phyloP scores from a whole-genome alignment of 768 basidiomycete genomes.

The Boletellus sp. region DNA sequence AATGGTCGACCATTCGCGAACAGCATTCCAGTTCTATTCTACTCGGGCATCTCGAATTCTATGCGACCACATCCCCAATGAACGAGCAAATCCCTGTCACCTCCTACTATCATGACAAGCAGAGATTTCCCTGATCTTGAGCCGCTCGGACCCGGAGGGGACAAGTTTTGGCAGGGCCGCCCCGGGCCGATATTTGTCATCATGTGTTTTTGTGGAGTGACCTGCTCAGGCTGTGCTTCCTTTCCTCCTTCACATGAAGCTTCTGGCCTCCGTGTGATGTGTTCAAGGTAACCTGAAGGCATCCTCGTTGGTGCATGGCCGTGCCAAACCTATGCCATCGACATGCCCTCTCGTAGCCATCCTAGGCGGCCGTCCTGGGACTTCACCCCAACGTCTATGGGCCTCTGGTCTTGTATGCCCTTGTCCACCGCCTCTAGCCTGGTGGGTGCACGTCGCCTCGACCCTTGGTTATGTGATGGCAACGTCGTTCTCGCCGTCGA shows the following conservation, averaged over 20 bases:
- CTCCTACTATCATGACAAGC: too few species aligned
- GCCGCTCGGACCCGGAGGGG: too few species aligned
- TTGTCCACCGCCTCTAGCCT: conserved; percentile 8
- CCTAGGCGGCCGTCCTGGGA: conserved; percentile 10
- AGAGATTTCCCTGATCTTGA: too few species aligned
- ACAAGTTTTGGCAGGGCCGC: too few species aligned
- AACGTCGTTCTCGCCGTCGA: conserved; percentile 23
- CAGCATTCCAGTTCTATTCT: too few species aligned
- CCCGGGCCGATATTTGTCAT: too few species aligned
- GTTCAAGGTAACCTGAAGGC: conserved; percentile 22
- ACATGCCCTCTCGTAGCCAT: conserved; percentile 16
- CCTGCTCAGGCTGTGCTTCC: too few species aligned
- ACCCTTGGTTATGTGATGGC: conserved; percentile 24
- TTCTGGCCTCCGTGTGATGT: conserved; percentile 10
- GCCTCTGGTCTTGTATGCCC: conserved; percentile 22
- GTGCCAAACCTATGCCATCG: conserved; percentile 24
- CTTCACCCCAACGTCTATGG: conserved; percentile 9
- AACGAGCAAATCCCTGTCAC: too few species aligned
- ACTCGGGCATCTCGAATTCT: too few species aligned
- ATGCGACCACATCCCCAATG: too few species aligned
- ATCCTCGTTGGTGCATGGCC: conserved; percentile 27
- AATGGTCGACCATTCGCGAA: too few species aligned
- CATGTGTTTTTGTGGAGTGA: too few species aligned
- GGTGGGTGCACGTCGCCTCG: conserved; percentile 18
- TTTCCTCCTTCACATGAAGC: conserved; percentile 11